Percentiles rank a stretch among this genome's conserved stretches.
phyloP scores from a whole-genome alignment of 2,329 filamentous ascomycete genomes.

The Neopestalotiopsis rosae region DNA sequence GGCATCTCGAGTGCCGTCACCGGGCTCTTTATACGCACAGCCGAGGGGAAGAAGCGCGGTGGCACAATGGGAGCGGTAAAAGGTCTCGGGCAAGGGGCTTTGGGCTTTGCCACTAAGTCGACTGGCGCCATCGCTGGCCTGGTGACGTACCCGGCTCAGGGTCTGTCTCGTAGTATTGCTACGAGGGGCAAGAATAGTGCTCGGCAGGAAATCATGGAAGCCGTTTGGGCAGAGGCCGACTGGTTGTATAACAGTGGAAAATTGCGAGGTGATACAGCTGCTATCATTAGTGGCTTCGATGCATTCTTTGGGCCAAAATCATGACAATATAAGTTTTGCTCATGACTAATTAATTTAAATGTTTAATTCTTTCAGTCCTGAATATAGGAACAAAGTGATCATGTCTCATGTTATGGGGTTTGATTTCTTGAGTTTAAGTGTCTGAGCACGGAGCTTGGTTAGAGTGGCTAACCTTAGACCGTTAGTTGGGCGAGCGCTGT shows the following conservation, averaged over 20 bases:
- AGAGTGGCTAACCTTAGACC: too few relatives aligned
- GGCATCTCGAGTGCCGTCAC: slow-evolving; percentile 23
- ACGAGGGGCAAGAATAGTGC: background rate
- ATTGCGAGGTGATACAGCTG: background rate
- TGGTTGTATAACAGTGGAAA: background rate
- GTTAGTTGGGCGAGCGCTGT: too few relatives aligned
- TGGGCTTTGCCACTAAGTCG: slow-evolving; percentile 23
- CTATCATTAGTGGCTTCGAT: background rate
- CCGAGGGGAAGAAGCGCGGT: slow-evolving; percentile 22
- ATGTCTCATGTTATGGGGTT: too few relatives aligned
- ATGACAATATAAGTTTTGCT: background rate
- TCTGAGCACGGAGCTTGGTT: too few relatives aligned
- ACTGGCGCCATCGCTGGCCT: slow-evolving; percentile 23
- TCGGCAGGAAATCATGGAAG: background rate
- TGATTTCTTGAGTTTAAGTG: too few relatives aligned
- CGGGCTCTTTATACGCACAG: slow-evolving; percentile 24
- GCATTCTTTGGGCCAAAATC: background rate
- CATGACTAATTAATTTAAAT: too few relatives aligned
- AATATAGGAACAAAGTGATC: too few relatives aligned
- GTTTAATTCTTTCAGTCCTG: too few relatives aligned
- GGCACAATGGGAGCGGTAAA: slow-evolving; percentile 23
- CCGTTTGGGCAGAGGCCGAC: background rate
- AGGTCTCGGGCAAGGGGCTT: slow-evolving; percentile 22
- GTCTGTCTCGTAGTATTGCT: slow-evolving; percentile 3
- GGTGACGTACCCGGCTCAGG: slow-evolving; percentile 24